Percentiles rank a stretch among this genome's conserved stretches.
These are phyloP conservation scores for Mollisiaceae sp. DNA, from an alignment of 2,329 filamentous ascomycete genomes.

Conservation along the genomic window DNA sequence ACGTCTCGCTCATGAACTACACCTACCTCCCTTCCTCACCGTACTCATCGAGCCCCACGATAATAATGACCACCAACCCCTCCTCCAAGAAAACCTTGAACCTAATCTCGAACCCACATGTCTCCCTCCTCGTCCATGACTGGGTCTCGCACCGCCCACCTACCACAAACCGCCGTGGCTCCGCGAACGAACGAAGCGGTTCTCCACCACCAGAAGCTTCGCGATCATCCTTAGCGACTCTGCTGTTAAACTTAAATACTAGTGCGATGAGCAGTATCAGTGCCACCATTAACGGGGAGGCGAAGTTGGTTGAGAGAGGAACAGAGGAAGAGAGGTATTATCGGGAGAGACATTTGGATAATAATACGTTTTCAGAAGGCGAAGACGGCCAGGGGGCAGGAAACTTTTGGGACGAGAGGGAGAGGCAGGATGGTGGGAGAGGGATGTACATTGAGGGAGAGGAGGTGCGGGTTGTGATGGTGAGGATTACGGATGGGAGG, in stretches of 20 bases:
- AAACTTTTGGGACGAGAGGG: conserved; percentile 39
- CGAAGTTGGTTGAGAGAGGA: conserved; percentile 72
- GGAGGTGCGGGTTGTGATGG: conserved; percentile 85
- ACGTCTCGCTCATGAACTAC: conserved; percentile 99
- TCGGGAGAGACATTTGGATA: conserved; percentile 81
- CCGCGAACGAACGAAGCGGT: conserved; percentile 65
- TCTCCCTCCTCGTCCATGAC: conserved; percentile 95
- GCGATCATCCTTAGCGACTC: conserved; percentile 77
- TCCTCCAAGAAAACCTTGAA: conserved; percentile 82
- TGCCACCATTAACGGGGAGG: conserved; percentile 91
- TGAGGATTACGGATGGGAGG: conserved; percentile 81
- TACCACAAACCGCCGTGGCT: conserved; percentile 61
- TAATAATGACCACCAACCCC: conserved; percentile 91
- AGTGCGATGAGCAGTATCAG: conserved; percentile 86
- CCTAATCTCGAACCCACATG: conserved; percentile 80
- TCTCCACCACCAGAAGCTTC: conserved; percentile 64
- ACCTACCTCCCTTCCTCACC: conserved; percentile 87
- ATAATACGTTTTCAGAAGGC: conserved; percentile 80
- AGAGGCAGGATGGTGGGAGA: conserved; percentile 54
- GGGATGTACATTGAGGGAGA: conserved; percentile 78
- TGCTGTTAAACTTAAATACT: conserved; percentile 90
- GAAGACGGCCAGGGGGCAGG: conserved; percentile 46
- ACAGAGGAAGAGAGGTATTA: conserved; percentile 87
- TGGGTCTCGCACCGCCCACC: conserved; percentile 95
- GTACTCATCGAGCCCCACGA: conserved; percentile 73